Evolutionary conservation across 2,329 filamentous ascomycete genomes (phyloP).

Genomic region (Fusarium sp.): DNA sequence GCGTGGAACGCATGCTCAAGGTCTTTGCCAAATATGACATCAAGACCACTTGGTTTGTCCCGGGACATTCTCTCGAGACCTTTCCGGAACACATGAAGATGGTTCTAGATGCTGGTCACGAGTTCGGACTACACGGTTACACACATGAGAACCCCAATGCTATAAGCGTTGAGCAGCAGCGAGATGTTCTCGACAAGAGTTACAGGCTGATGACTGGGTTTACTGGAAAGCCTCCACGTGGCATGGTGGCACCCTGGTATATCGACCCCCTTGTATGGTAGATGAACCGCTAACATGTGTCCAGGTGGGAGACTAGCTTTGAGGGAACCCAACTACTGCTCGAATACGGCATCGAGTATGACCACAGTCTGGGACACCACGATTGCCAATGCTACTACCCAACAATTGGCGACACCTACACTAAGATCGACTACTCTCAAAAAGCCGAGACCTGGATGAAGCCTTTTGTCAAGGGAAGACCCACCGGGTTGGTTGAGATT

Average conservation of each 20-base stretch:
- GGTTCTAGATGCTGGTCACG: not conserved
- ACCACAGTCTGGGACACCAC: not conserved
- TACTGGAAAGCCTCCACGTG: not conserved
- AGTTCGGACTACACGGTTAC: not conserved
- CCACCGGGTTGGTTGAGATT: not conserved
- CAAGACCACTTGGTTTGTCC: not conserved
- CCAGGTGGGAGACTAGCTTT: not conserved
- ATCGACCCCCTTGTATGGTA: no score
- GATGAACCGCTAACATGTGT: not conserved
- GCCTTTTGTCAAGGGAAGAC: not conserved
- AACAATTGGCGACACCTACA: not conserved
- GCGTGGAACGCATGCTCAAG: not conserved
- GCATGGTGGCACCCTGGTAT: not conserved
- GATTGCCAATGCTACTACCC: not conserved
- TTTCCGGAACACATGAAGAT: not conserved
- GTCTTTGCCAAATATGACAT: not conserved
- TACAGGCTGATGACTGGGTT: not conserved
- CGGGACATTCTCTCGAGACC: not conserved
- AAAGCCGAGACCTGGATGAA: not conserved
- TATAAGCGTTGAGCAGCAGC: not conserved
- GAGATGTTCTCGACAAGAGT: not conserved
- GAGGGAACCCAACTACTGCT: not conserved
- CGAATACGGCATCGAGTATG: not conserved
- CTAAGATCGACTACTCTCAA: not conserved
- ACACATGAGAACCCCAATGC: not conserved